These are phyloP conservation scores for Claviceps sp. DNA, from an alignment of 2,329 filamentous ascomycete species.

Conservation along the genomic window DNA sequence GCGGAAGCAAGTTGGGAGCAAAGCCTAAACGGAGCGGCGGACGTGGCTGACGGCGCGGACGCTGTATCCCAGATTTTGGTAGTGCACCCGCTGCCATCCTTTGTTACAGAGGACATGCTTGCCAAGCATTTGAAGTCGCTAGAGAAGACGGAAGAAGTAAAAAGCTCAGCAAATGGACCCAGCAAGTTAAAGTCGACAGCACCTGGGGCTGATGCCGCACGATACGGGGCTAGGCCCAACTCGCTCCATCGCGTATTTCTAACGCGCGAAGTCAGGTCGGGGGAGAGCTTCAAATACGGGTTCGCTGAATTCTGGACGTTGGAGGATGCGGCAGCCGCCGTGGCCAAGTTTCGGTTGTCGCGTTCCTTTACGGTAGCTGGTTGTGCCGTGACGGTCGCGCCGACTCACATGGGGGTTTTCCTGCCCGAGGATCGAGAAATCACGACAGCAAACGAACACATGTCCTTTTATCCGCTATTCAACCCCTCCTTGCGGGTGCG, in stretches of 20 bases:
- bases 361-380: conserved; percentile 69
- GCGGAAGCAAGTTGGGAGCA: conserved; percentile 17
- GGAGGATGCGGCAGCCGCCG: conserved; percentile 61
- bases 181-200: conserved; percentile 47
- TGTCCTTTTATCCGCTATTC: conserved; percentile 57
- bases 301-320: conserved; percentile 73
- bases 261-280: conserved; percentile 56
- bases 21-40: conserved; percentile 33
- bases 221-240: conserved; percentile 56
- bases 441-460: conserved; percentile 41
- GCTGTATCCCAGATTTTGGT: conserved; percentile 63
- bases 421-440: conserved; percentile 53
- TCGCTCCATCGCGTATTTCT: conserved; percentile 68
- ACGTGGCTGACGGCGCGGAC: conserved; percentile 36
- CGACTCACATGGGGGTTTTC: conserved; percentile 77
- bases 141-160: conserved; percentile 43
- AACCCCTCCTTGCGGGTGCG: conserved; percentile 55
- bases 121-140: conserved; percentile 62
- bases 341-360: conserved; percentile 57
- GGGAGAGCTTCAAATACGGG: conserved; percentile 67
- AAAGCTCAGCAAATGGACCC: conserved; percentile 29
- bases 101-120: conserved; percentile 59
- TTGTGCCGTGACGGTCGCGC: conserved; percentile 55
- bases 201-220: conserved; percentile 39
- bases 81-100: conserved; percentile 55